Conservation (phyloP, 768 basidiomycete species). For the Clitopilus passeckerianus region DNA sequence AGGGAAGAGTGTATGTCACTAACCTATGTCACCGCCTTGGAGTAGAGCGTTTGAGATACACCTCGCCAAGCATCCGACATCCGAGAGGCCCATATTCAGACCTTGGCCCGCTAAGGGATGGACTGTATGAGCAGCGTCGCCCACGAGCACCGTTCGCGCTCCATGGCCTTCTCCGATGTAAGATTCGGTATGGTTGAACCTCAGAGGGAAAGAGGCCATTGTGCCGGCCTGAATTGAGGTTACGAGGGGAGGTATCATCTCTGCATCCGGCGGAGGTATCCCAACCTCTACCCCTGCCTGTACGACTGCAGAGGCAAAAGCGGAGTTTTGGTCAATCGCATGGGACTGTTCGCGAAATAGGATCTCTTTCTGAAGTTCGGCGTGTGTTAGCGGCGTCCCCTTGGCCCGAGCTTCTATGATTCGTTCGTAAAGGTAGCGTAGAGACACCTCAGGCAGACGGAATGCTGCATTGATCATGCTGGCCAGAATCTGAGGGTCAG, state of each 20-base stretch:
- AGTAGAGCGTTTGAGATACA: conserved; percentile 54
- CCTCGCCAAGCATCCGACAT: conserved; percentile 68
- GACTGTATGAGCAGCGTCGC: conserved; percentile 93
- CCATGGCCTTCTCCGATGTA: conserved; percentile 75
- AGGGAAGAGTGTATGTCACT: conserved; percentile 15
- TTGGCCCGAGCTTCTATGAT: conserved; percentile 49
- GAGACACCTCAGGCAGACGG: conserved; percentile 70
- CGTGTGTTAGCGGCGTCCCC: conserved; percentile 39
- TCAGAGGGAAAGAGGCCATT: conserved; percentile 86
- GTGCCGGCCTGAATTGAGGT: conserved; percentile 64
- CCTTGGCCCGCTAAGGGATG: conserved; percentile 98
- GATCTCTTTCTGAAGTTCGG: conserved; percentile 58
- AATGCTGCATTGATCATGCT: conserved; percentile 90
- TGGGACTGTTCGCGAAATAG: conserved; percentile 72
- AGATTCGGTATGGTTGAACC: conserved; percentile 78
- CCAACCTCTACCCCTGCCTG: conserved; percentile 26
- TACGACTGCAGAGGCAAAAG: conserved; percentile 48
- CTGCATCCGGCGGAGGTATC: conserved; percentile 57
- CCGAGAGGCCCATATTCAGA: conserved; percentile 88
- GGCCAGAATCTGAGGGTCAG: conserved; percentile 58
- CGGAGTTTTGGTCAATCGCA: conserved; percentile 56
- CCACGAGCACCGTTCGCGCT: conserved; percentile 79
- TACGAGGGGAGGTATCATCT: conserved; percentile 72
- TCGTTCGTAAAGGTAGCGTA: conserved; percentile 60
- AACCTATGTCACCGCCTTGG: conserved; percentile 82